phyloP scores from a whole-genome alignment of 495 filamentous ascomycete species.

The Lasiosphaeria ovina region DNA sequence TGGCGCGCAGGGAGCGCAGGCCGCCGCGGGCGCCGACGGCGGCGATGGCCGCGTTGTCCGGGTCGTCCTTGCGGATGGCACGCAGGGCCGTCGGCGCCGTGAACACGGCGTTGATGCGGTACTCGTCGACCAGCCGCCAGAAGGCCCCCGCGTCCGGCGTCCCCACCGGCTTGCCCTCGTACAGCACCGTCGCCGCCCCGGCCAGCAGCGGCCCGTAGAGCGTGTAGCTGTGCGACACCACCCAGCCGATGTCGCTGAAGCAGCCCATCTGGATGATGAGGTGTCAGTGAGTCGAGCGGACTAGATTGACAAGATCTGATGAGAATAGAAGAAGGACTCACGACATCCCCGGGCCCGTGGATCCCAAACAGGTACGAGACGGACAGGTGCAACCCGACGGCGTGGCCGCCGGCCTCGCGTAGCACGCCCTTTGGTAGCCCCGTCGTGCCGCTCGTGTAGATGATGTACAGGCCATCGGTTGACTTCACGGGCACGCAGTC shows the following conservation, averaged over 20 bases:
- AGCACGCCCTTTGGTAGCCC: conserved; percentile 87
- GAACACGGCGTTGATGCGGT: conserved; percentile 79
- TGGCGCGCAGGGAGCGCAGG: conserved; percentile 61
- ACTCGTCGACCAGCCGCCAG: conserved; percentile 82
- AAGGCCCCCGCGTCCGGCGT: conserved; percentile 85
- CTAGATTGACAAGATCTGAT: not conserved
- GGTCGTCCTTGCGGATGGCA: conserved; percentile 84
- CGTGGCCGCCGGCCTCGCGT: conserved; percentile 80
- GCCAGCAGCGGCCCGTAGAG: conserved; percentile 74
- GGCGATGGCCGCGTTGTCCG: conserved; percentile 63
- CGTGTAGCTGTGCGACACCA: conserved; percentile 82
- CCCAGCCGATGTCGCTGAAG: conserved; percentile 77
- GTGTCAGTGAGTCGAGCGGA: not conserved
- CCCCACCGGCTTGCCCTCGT: conserved; percentile 88
- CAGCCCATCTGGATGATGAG: conserved; percentile 23
- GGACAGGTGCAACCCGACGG: conserved; percentile 77
- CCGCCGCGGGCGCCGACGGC: conserved; percentile 62
- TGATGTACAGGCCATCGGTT: conserved; percentile 80
- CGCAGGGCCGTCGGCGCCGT: conserved; percentile 85
- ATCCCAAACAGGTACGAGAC: conserved; percentile 79
- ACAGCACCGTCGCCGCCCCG: conserved; percentile 83
- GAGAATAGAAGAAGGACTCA: conserved; percentile 25
- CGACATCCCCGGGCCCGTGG: conserved; percentile 73
- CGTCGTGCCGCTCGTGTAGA: conserved; percentile 84
- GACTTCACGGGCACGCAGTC: conserved; percentile 73